Conservation (phyloP, 768 basidiomycete genomes). For the Clathrus columnatus region DNA sequence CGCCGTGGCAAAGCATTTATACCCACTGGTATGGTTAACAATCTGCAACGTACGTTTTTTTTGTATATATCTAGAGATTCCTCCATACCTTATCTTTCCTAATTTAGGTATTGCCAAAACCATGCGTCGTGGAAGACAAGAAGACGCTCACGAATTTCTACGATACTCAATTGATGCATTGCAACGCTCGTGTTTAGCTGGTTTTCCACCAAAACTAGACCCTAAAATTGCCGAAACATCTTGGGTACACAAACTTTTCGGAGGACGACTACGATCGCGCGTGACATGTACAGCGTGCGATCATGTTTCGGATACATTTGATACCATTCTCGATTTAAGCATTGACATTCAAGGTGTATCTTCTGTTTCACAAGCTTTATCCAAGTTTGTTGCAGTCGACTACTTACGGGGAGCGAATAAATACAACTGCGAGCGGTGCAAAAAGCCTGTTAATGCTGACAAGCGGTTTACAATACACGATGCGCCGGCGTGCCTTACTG, state of each 20-base stretch:
- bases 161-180: constrained; percentile 88
- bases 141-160: constrained; percentile 97
- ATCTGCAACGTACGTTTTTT: constrained; percentile 53
- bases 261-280: constrained; percentile 83
- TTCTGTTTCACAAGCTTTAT: constrained; percentile 61
- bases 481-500: constrained; percentile 78
- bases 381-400: constrained; percentile 76
- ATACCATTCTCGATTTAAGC: constrained; percentile 88
- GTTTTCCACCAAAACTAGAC: constrained; percentile 59
- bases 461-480: constrained; percentile 86
- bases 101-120: constrained; percentile 78
- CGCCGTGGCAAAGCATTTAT: constrained; percentile 39
- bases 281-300: constrained; percentile 78
- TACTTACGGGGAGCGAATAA: constrained; percentile 84
- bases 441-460: constrained; percentile 80
- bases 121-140: constrained; percentile 85
- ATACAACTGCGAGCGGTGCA: constrained; percentile 99
- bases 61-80: not conserved
- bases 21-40: constrained; percentile 55
- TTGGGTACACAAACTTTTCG: constrained; percentile 93
- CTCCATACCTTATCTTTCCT: constrained; percentile 11
- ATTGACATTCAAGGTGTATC: constrained; percentile 69
- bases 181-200: constrained; percentile 75
- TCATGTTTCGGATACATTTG: constrained; percentile 92
- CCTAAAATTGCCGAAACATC: constrained; percentile 72